phyloP scores from a whole-genome alignment of 257 asterid species.

The Handroanthus guayacan region DNA sequence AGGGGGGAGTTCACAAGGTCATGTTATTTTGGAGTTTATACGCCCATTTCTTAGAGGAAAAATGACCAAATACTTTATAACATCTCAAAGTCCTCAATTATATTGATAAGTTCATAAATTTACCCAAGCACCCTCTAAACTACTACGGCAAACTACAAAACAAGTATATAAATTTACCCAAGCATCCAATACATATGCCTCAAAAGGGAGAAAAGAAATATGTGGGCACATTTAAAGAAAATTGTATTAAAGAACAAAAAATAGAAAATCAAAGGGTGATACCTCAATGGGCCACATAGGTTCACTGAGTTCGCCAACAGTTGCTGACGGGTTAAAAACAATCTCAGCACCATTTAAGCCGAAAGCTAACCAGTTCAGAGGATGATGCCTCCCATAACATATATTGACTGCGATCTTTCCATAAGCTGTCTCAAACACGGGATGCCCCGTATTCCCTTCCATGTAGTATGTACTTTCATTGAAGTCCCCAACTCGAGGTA shows the following conservation, averaged over 20 bases:
- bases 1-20: too few species aligned
- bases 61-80: too few species aligned
- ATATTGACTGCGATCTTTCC: conserved; percentile 93
- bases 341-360: conserved; percentile 97
- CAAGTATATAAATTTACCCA: too few species aligned
- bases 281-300: conserved; percentile 99
- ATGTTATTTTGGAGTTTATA: too few species aligned
- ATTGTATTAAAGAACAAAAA: neutral
- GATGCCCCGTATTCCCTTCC: conserved; percentile 99
- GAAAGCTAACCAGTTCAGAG: conserved; percentile 93
- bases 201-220: neutral
- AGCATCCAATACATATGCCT: too few species aligned
- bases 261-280: conserved; percentile 9
- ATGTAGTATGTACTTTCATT: conserved; percentile 95
- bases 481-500: conserved; percentile 98
- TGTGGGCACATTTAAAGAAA: neutral
- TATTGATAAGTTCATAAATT: too few species aligned
- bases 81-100: too few species aligned
- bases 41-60: too few species aligned
- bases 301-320: conserved; percentile 98
- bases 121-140: too few species aligned
- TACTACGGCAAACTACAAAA: too few species aligned
- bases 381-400: conserved; percentile 99
- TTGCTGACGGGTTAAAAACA: conserved; percentile 94
- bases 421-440: conserved; percentile 89